Percentiles rank a stretch among this genome's conserved stretches.
Conservation (phyloP, 176 grass and related monocot genomes). For the Themeda triandra region DNA sequence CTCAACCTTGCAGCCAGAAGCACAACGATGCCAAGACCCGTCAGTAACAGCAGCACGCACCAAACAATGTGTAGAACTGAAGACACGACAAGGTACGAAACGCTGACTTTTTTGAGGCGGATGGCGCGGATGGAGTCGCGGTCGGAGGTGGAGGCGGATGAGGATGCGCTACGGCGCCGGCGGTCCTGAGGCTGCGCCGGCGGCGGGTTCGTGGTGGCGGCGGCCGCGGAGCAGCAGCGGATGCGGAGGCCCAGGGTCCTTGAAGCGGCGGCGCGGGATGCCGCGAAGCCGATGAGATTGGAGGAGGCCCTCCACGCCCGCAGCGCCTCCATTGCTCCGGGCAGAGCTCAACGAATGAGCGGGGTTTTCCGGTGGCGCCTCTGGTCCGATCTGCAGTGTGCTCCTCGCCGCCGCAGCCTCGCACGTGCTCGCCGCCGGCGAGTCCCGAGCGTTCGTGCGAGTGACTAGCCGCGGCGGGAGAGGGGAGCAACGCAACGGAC, state of each 20-base stretch:
- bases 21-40: neutral
- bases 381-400: too few species aligned
- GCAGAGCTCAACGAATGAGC: neutral
- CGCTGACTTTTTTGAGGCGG: constrained; percentile 68
- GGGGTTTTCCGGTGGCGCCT: neutral
- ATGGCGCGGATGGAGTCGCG: constrained; percentile 91
- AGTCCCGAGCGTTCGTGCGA: too few species aligned
- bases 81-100: neutral
- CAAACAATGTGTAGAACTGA: neutral
- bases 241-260: constrained; percentile 20
- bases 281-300: constrained; percentile 51
- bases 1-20: constrained; percentile 62
- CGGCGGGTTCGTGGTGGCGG: constrained; percentile 37
- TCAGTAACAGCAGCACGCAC: neutral
- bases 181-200: constrained; percentile 39
- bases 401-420: too few species aligned
- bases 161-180: constrained; percentile 41
- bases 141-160: constrained; percentile 71
- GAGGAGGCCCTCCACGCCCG: constrained; percentile 76
- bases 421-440: too few species aligned
- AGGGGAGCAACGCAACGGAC: neutral
- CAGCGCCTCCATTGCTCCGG: constrained; percentile 53
- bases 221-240: constrained; percentile 32
- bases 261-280: constrained; percentile 30
- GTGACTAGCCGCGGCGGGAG: neutral